Conservation (phyloP, 129 eudicot genomes). For the Gnaphalium uliginosum region DNA sequence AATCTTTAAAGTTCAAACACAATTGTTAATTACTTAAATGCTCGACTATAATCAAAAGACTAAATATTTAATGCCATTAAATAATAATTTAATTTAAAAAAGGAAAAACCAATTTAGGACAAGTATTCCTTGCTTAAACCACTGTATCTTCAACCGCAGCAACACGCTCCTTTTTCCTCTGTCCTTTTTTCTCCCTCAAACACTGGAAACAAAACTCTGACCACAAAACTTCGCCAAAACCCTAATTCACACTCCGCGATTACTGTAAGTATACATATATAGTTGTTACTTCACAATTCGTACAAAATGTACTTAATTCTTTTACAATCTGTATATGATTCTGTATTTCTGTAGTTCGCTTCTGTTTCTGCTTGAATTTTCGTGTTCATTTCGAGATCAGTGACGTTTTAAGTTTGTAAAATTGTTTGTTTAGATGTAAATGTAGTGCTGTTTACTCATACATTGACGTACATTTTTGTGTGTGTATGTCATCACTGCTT, state of each 20-base stretch:
- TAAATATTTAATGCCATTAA: constrained; percentile 23
- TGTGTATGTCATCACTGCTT: constrained; percentile 6
- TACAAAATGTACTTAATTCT: background rate
- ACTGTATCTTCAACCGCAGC: background rate
- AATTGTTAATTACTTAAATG: too few relatives aligned
- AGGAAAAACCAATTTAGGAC: constrained; percentile 1
- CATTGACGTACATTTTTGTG: constrained; percentile 21
- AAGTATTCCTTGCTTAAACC: constrained; percentile 13
- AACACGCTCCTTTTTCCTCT: constrained; percentile 31
- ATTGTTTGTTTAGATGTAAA: constrained; percentile 10
- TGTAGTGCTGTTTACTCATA: constrained; percentile 10
- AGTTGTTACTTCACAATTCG: background rate
- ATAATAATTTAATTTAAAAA: background rate
- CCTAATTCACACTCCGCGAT: constrained; percentile 9
- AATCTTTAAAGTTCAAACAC: too few relatives aligned
- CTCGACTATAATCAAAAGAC: background rate
- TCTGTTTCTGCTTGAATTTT: constrained; percentile 24
- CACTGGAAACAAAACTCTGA: constrained; percentile 11
- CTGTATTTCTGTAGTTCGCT: constrained; percentile 7
- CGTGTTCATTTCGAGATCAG: constrained; percentile 14
- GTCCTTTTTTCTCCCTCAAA: constrained; percentile 10
- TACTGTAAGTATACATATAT: constrained; percentile 26
- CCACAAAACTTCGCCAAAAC: constrained; percentile 20
- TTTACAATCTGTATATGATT: constrained; percentile 1
- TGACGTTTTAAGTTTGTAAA: constrained; percentile 12